phyloP scores from a whole-genome alignment of 495 filamentous ascomycete species.

The Umbilicaria muhlenbergii region DNA sequence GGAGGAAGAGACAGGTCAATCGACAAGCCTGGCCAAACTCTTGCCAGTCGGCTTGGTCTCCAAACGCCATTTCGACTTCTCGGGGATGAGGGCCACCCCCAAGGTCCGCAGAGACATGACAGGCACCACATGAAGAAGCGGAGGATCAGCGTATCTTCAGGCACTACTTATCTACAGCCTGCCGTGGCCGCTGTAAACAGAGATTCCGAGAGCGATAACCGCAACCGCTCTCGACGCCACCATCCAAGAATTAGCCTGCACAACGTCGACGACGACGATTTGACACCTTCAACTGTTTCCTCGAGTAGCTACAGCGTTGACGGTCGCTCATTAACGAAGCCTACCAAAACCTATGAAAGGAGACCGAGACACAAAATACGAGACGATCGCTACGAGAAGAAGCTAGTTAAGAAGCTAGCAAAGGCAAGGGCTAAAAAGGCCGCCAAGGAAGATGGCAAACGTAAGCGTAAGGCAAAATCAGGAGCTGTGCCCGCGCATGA shows the following conservation, averaged over 20 bases:
- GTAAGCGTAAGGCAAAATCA: slow-evolving; percentile 23
- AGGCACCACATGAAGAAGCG: slow-evolving; percentile 4
- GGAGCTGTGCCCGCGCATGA: slow-evolving; percentile 39
- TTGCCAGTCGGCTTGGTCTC: slow-evolving; percentile 6
- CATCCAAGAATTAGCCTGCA: no score
- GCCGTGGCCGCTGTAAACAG: slow-evolving; percentile 1
- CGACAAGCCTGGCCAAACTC: background rate
- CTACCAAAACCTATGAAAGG: slow-evolving; percentile 32
- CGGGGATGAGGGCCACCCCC: background rate
- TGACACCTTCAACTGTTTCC: background rate
- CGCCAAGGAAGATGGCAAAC: slow-evolving; percentile 27
- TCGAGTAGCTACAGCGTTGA: background rate
- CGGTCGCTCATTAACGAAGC: background rate
- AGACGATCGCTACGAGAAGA: slow-evolving; percentile 36
- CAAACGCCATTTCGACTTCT: slow-evolving; percentile 11
- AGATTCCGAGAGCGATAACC: background rate
- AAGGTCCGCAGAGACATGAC: background rate
- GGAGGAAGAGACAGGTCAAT: no score
- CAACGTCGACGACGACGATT: no score
- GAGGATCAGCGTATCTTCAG: slow-evolving; percentile 9
- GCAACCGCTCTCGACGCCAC: background rate
- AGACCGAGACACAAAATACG: slow-evolving; percentile 45
- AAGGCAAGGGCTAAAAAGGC: slow-evolving; percentile 18
- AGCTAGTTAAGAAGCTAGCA: slow-evolving; percentile 11
- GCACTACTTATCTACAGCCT: slow-evolving; percentile 15